Evolutionary conservation across 2,329 filamentous ascomycete genomes (phyloP), one percentile per base, ranked within the genome.

Genomic region (Calonectria pseudoreteaudii): DNA sequence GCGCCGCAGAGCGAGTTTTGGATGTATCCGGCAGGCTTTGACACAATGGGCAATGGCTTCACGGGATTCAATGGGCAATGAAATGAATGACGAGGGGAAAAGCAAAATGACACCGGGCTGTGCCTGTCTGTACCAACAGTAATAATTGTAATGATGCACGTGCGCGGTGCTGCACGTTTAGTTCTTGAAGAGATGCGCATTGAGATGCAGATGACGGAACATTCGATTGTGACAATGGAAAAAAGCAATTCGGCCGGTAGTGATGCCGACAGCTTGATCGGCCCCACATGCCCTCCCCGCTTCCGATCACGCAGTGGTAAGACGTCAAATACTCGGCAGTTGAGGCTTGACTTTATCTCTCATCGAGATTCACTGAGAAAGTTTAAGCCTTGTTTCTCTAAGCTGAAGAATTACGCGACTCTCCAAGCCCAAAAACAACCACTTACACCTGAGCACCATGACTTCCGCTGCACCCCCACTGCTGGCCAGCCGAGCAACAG

Each of bases 11-110:
- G 72, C 2, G 81, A 82, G 10, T 82, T 75, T 10, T 82, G 76
- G 80, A 67, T 82, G 56, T 83, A 83, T n/a, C 78, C 76, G 14
- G 34, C 79, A 9, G 77, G 77, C 1, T 80, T 82, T 60, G 75
- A 77, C 1, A 58, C 52, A 0, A 41, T 83, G 41, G 79, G 75
- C 0, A 77, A 79, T 53, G 77, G 77, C 0, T 82, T 80, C 23
- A 68, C 78, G n/a, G 79, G 79, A 6, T 80, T 80, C 67, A 76
- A 80, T 66, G 76, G 75, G 47, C 78, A 80, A 68, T 73, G 20
- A 80, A 31, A 28, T 14, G 26, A 53, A 38, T 18, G 34, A 53
- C 41, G 34, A 53, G 50, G 11, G 16, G 36, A 62, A 64, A 64
- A 62, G 14, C 16, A 41, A 34, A 67, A 47, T 36, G 20, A 28